phyloP scores from a whole-genome alignment of 1,284 basidiomycete species.

The Taiwanofungus camphoratus region DNA sequence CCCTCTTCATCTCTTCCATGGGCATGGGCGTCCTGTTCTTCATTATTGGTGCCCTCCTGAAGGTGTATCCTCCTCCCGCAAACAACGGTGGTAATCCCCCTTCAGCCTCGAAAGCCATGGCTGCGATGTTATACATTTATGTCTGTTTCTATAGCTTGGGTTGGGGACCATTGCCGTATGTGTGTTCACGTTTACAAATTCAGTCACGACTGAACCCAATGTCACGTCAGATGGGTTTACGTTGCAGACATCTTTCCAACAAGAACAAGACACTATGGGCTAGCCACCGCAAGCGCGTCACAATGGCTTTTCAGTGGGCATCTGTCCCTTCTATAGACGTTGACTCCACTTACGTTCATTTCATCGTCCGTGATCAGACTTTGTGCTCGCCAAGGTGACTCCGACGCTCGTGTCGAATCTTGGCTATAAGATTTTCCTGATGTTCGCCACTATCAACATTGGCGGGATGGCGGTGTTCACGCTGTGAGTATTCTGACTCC shows the following conservation, averaged over 20 bases:
- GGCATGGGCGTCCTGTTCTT: conserved; percentile 58
- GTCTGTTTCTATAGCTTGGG: conserved; percentile 73
- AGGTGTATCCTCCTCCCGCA: conserved; percentile 62
- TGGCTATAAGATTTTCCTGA: conserved; percentile 64
- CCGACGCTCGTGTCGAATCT: conserved; percentile 57
- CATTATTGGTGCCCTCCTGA: conserved; percentile 71
- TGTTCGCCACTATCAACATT: conserved; percentile 62
- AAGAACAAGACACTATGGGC: conserved; percentile 71
- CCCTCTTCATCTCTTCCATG: conserved; percentile 59
- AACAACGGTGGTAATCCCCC: conserved; percentile 31
- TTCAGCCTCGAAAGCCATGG: conserved; percentile 61
- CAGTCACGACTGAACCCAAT: conserved; percentile 17
- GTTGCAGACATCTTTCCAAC: conserved; percentile 82
- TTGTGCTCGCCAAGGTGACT: conserved; percentile 68
- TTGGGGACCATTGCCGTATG: conserved; percentile 25
- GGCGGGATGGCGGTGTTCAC: conserved; percentile 31
- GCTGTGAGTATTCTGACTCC: conserved; percentile 22
- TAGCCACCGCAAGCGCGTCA: conserved; percentile 62
- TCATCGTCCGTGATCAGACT: conserved; percentile 54
- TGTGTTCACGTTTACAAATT: conserved; percentile 1
- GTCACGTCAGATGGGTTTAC: conserved; percentile 59
- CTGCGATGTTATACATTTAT: conserved; percentile 71
- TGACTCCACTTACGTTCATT: conserved; percentile 1
- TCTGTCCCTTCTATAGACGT: neutral
- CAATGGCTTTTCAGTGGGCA: conserved; percentile 76